Base-by-base conservation (phyloP, 345 rosid species). In the Psidium guajava region DNA sequence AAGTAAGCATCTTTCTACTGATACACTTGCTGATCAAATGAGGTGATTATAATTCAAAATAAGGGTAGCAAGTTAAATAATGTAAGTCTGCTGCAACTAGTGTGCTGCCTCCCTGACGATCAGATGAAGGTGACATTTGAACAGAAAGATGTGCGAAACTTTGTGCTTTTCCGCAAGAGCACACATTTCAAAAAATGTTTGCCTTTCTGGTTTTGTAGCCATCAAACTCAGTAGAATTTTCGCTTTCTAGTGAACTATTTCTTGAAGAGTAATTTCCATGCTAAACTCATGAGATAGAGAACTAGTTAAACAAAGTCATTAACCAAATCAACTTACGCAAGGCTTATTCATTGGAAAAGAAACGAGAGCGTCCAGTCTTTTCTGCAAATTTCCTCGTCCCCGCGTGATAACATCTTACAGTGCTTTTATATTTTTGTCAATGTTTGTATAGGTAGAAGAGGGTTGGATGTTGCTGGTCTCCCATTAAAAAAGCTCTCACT, bases 381-480 rank as follows among this genome's bases (percentile, higher is more conserved):
- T 69, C 80, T 69, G 47, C 22, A 69, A 36, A 69, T 69, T 69
- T 69, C 25, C 16, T 8, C 18, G 47, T 36, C 22, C 8, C 47
- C 22, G 6, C 24, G 2, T 36, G 47, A 20, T 18, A 18, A 69
- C 80, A 69, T 69, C 13, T 36, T 69, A 36, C 42, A 36, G 22
- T 36, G 21, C 47, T 32, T 69, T 36, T 18, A 69, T 69, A 36
- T 36, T 10, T 69, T 69, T 9, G 80, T 22, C 9, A 22, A 21
- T 52, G 47, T 40, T 84, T 82, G 82, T 86, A 82, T 86, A 94
- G 96, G 90, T 88, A 90, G 93, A 87, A 94, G 94, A 92, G 94
- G 95, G 54, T 87, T 92, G 87, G 97, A 94, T 85, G 87, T 90
- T 87, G 97, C 93, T 77, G 98, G 95, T 88, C 88, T 93, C 84